Base-by-base conservation (phyloP, 257 asterid genomes). In the Scutellaria barbata region DNA sequence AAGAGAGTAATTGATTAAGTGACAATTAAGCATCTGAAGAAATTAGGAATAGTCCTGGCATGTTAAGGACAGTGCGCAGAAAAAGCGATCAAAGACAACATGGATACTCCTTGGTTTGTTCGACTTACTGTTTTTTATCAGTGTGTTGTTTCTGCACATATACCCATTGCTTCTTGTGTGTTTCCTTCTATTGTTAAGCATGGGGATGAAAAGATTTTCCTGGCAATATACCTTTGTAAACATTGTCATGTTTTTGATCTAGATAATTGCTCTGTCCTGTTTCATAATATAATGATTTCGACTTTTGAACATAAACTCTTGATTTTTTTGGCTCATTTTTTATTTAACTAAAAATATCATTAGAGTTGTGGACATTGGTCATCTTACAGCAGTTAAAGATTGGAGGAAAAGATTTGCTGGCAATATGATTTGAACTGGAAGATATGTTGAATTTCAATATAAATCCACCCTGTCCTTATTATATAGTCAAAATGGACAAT, bases 171-270 rank as follows among this genome's bases (percentile, higher is more conserved):
- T 10, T 46, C 41, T 33, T 37, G 66, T 58, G 39, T 51, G 30
- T 17, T 59, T 54, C 25, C 71, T 56, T 71, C 57, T 14, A 3
- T 52, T 41, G 18, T 12, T 66, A 14, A 8, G 41, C 16, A 56
- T 51, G 52, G 63, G 72, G 63, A 42, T 48, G 41, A 42, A 8
- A 61, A 61, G 61, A 20, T 46, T 52, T 67, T 47, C 55, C 68
- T 40, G 8, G 62, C 58, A 60, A 58, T 57, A 25, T 13, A 50
- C 20, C 64, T 58, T 54, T 51, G 18, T 47, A 37, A 57, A 56
- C 42, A 48, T 5, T 8, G 8, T 56, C 64, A 35, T 20, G 35
- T 55, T 3, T 14, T 76, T 54, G 54, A 33, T 13, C 56, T 50
- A 5, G 65, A 41, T 48, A 12, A 17, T 69, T 48, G 76, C 10